Evolutionary conservation across 257 asterid species (phyloP).

Genomic region (Salvia miltiorrhiza): DNA sequence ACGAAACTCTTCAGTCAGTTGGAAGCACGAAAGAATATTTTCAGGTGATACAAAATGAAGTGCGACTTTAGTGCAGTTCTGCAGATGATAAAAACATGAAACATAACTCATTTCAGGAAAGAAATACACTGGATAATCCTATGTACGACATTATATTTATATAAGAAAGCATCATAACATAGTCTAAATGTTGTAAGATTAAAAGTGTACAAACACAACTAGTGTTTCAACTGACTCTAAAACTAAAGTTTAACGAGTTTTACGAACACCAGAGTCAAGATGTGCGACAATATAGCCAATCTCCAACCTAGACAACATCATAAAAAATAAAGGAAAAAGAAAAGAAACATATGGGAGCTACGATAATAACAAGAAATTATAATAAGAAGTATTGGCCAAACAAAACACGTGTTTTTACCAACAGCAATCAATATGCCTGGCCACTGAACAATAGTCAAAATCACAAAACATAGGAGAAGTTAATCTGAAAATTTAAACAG

Average conservation of each 20-base stretch:
- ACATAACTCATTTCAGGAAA: neutral
- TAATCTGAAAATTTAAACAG: too few species aligned
- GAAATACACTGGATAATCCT: neutral
- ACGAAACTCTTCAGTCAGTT: constrained; percentile 40
- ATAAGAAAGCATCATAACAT: neutral
- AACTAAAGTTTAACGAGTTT: neutral
- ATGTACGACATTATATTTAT: neutral
- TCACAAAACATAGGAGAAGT: too few species aligned
- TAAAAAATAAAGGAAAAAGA: neutral
- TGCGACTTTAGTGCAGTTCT: constrained; percentile 48
- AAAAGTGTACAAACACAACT: neutral
- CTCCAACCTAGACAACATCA: neutral
- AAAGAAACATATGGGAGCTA: neutral
- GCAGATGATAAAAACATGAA: constrained; percentile 19
- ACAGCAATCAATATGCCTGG: neutral
- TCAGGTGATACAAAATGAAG: constrained; percentile 49
- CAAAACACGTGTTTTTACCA: too few species aligned
- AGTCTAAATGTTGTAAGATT: neutral
- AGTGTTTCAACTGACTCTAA: neutral
- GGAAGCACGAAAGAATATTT: constrained; percentile 31
- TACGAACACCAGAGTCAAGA: neutral
- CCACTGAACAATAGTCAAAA: too few species aligned
- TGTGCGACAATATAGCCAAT: neutral
- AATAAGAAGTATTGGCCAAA: neutral
- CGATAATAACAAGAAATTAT: neutral